These are phyloP conservation scores for Platanus orientalis DNA, from an alignment of 164 flowering plant genomes.

Conservation along the genomic window DNA sequence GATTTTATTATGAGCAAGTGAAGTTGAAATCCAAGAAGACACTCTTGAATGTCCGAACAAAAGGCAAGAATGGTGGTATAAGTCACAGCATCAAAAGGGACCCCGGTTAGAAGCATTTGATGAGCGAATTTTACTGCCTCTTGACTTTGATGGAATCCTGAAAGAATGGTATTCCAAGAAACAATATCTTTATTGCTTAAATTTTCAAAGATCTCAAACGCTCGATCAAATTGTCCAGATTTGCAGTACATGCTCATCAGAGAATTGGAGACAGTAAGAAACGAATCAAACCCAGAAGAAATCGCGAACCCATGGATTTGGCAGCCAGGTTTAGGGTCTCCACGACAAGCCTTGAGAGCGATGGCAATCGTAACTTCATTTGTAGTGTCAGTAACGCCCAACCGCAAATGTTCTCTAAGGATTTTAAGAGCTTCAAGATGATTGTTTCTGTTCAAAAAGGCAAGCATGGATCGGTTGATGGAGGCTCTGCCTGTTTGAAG, in stretches of 20 bases:
- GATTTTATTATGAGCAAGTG: slow-evolving; percentile 45
- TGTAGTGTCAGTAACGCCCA: slow-evolving; percentile 17
- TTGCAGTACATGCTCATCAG: slow-evolving; percentile 79
- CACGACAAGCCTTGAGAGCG: slow-evolving; percentile 64
- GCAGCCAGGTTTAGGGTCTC: slow-evolving; percentile 37
- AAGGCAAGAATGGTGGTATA: slow-evolving; percentile 52
- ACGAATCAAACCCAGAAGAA: slow-evolving; percentile 49
- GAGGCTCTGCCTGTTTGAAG: slow-evolving; percentile 23
- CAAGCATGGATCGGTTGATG: slow-evolving; percentile 34
- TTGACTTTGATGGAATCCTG: slow-evolving; percentile 45
- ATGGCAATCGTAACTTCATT: slow-evolving; percentile 49
- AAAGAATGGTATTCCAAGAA: slow-evolving; percentile 79
- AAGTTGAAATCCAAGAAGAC: slow-evolving; percentile 55
- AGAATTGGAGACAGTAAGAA: slow-evolving; percentile 60
- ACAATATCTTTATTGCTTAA: slow-evolving; percentile 53
- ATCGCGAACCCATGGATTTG: slow-evolving; percentile 68
- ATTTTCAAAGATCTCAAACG: slow-evolving; percentile 44
- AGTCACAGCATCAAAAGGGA: slow-evolving; percentile 67
- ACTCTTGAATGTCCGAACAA: slow-evolving; percentile 46
- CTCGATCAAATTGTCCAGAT: slow-evolving; percentile 38
- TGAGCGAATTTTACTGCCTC: slow-evolving; percentile 48
- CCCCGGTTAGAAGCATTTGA: slow-evolving; percentile 52
- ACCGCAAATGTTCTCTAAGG: slow-evolving; percentile 37
- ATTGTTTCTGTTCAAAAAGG: slow-evolving; percentile 21
- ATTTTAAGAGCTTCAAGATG: slow-evolving; percentile 36